Evolutionary conservation across 805 yeast genomes (phyloP).

Genomic region (Metschnikowia chrysomelidarum): DNA sequence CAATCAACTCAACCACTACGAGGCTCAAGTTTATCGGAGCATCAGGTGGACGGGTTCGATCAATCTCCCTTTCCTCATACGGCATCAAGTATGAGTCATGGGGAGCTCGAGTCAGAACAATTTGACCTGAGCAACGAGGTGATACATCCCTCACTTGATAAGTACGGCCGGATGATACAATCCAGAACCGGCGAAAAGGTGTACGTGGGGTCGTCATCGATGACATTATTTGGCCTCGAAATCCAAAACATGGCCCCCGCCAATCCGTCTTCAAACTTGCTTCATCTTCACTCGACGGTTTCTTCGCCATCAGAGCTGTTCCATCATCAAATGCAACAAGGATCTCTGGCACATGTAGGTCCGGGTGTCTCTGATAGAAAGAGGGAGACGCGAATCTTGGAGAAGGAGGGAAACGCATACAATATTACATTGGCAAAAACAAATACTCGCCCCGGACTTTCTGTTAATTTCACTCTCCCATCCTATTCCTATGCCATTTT

Average conservation of each 20-base stretch:
- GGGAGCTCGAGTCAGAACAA: slow-evolving; percentile 7
- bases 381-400: slow-evolving; percentile 57
- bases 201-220: slow-evolving; percentile 78
- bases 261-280: slow-evolving; percentile 18
- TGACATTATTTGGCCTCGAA: slow-evolving; percentile 78
- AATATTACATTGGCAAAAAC: slow-evolving; percentile 66
- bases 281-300: slow-evolving; percentile 16
- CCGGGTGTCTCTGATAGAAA: slow-evolving; percentile 18
- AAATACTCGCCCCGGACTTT: slow-evolving; percentile 62
- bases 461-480: slow-evolving; percentile 71
- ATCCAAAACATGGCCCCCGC: slow-evolving; percentile 62
- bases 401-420: slow-evolving; percentile 76
- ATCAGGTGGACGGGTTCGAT: slow-evolving; percentile 1
- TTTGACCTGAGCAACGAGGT: slow-evolving; percentile 38
- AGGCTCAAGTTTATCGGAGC: slow-evolving; percentile 2
- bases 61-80: slow-evolving; percentile 9
- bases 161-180: slow-evolving; percentile 67
- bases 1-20: slow-evolving; percentile 3
- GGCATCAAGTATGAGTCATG: slow-evolving; percentile 4
- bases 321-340: slow-evolving; percentile 12
- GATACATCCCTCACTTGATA: slow-evolving; percentile 68
- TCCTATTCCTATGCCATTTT: slow-evolving; percentile 74
- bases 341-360: slow-evolving; percentile 9
- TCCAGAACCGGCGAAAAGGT: slow-evolving; percentile 74
- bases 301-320: slow-evolving; percentile 16